Evolutionary conservation across 2,329 filamentous ascomycete species (phyloP), one percentile per base, ranked within the genome.

Genomic region (Hypoxylon sp.): DNA sequence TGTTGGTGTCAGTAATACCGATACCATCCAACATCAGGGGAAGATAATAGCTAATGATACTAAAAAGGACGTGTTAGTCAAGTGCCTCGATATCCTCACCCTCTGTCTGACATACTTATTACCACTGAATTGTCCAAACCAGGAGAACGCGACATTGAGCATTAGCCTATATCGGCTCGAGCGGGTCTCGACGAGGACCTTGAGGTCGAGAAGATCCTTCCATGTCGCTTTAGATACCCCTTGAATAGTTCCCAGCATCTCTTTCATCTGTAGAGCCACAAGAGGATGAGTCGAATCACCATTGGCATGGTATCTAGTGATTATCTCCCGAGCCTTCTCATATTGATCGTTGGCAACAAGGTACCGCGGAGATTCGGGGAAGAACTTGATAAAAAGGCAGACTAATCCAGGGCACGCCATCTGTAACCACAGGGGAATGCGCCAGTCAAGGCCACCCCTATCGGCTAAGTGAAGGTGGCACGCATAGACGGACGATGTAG

Each of bases 291-390:
- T 64, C 0, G 72, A 64, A 48, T 84, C 79, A 1, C 81, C 81
- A 17, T 82, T 82, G 0, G 81, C 78, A 43, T 83, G 82, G 45
- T 82, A 82, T 2, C 76, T 77, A 3, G 72, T 75, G 1, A 84
- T 75, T 7, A 83, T 78, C 11, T 76, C 74, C 30, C 74, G 75
- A 3, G 82, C 80, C 28, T 82, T 76, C 36, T 76, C 76, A 21
- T 75, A 67, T 23, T 76, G 75, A 28, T 77, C 79, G 21, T 72
- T 73, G 14, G 78, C 77, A 25, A 80, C 70, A 5, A 81, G 77
- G 63, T 70, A 79, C 13, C 78, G 72, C 2, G 79, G 79, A 4
- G 78, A 80, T 52, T 80, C 79, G 1, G 78, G 79, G 13, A 77
- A 76, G 59, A 80, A 75, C 23, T 77, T 74, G 58, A 81, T 74